Conservation (phyloP, 306 rosid genomes). For the Gynostemma pentaphyllum region DNA sequence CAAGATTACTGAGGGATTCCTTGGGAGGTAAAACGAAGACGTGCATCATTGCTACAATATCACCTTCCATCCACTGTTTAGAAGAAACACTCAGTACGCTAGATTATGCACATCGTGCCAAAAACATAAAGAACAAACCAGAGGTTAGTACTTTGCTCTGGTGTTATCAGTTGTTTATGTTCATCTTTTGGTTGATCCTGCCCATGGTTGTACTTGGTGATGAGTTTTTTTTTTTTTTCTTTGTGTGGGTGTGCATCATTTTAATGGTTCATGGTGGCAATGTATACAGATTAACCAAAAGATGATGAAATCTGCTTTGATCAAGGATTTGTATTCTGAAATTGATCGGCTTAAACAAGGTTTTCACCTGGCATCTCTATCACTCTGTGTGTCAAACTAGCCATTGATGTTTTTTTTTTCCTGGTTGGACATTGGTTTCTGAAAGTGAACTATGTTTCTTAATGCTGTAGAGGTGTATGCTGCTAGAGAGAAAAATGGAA, state of each 20-base stretch:
- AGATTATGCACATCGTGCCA: conserved; percentile 98
- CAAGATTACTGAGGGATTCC: conserved; percentile 90
- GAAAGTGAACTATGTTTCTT: neutral
- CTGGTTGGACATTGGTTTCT: conserved; percentile 4
- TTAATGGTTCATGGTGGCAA: conserved; percentile 15
- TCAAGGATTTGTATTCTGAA: conserved; percentile 91
- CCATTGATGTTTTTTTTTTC: neutral
- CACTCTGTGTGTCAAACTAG: neutral
- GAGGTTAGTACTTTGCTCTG: conserved; percentile 51
- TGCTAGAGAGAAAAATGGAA: conserved; percentile 98
- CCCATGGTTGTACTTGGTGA: neutral
- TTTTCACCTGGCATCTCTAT: conserved; percentile 7
- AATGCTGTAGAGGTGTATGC: conserved; percentile 82
- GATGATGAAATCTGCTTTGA: conserved; percentile 99
- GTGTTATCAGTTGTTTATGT: conserved; percentile 7
- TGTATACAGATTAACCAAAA: conserved; percentile 80
- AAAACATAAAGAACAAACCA: conserved; percentile 97
- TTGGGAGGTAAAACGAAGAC: conserved; percentile 99
- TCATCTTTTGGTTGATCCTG: neutral
- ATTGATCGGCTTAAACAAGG: conserved; percentile 98
- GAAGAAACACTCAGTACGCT: conserved; percentile 98
- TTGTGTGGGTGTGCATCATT: conserved; percentile 13
- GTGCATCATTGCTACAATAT: conserved; percentile 91
- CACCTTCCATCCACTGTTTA: conserved; percentile 96
- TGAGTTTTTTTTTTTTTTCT: neutral